Base-by-base conservation (phyloP, 495 filamentous ascomycete species). In the Hypoxylon intermedium region DNA sequence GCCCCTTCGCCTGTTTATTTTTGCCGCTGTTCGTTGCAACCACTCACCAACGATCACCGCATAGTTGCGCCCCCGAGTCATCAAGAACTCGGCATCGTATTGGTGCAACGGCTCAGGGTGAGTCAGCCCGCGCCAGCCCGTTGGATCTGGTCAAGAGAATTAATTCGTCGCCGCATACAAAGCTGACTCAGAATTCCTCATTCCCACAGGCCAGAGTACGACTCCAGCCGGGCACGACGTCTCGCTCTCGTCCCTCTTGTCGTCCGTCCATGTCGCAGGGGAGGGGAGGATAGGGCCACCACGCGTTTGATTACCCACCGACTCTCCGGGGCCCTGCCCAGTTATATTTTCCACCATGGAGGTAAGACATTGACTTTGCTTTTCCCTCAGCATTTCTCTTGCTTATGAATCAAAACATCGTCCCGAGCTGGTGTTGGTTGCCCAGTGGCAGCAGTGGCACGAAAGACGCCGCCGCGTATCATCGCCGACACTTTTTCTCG, bases 121-220 rank as follows among this genome's bases (percentile, higher is more conserved):
- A 71, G 68, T 71, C 62, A 69, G 68, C 68, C 47, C 52, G 62
- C 50, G 51, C 58, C 59, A 65, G 53, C 58, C 60, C 44, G 58
- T 58, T 62, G 58, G 53, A 40, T 47, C 45, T 37, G 36, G 23
- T 44, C 30, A 9, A 42, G 50, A 46, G 19, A 58, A 28, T 26
- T 51, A 20, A 67, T 54, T 60, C 59, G 60, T 52, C 56, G 50
- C 50, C 49, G 51, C 45, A 64, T 59, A 58, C 18, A 68, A 46
- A 67, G 67, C 68, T 71, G 68, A 71, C 68, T 67, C 65, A 67
- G 68, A 67, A 55, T 62, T 50, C 40, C 38, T 71, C 45, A 53
- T 57, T 26, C 28, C 36, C 43, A 60, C 44, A 65, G 50, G 41
- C 47, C 38, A 57, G 47, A 49, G 59, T 57, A 59, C 59, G 56